Conservation (phyloP, 108 stramenopile genomes). For the Stephanodiscus triporus region DNA sequence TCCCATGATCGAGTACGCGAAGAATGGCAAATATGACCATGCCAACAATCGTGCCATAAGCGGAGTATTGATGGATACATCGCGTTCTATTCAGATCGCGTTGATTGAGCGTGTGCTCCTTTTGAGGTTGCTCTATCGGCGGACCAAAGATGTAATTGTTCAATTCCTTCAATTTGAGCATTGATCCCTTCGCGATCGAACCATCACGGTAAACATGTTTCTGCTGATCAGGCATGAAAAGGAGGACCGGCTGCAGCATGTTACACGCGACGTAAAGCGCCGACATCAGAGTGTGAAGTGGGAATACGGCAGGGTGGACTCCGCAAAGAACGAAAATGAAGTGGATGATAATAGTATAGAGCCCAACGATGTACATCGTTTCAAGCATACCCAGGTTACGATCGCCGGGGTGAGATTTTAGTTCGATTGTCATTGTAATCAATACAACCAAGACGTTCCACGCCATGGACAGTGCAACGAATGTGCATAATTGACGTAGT, state of each 20-base stretch:
- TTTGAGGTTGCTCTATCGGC: not conserved
- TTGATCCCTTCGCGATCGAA: not conserved
- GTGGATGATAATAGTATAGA: constrained; percentile 14
- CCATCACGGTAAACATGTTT: not conserved
- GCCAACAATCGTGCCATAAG: constrained; percentile 23
- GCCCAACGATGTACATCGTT: not conserved
- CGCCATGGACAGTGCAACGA: constrained; percentile 19
- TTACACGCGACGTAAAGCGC: constrained; percentile 31
- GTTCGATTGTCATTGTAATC: not conserved
- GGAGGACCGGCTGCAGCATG: constrained; percentile 1
- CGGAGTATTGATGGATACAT: constrained; percentile 1
- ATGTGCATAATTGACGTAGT: not conserved
- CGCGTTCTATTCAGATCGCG: not conserved
- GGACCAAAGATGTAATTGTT: constrained; percentile 13
- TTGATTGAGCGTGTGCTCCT: not conserved
- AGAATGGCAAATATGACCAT: constrained; percentile 38
- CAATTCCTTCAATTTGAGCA: not conserved
- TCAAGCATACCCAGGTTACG: not conserved
- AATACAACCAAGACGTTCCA: constrained; percentile 11
- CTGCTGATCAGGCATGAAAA: constrained; percentile 1
- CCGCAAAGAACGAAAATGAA: constrained; percentile 29
- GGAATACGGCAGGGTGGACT: constrained; percentile 18
- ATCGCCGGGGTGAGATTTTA: constrained; percentile 13
- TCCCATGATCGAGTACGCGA: constrained; percentile 61
- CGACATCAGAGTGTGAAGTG: constrained; percentile 26